These are phyloP conservation scores for Phaeosphaeriaceae sp. DNA, from an alignment of 2,329 filamentous ascomycete species.

Conservation along the genomic window DNA sequence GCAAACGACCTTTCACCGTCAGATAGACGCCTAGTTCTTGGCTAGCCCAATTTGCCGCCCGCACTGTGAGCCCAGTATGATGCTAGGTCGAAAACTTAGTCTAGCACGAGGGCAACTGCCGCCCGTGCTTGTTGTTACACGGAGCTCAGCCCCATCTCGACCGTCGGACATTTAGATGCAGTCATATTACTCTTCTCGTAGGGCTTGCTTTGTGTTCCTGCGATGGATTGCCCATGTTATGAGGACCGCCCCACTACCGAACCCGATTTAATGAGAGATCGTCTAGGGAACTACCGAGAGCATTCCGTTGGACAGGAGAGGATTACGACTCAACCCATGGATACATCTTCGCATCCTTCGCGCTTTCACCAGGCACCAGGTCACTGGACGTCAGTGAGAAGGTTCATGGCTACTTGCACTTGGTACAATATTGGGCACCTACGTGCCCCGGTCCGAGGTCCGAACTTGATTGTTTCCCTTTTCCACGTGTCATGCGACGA, in stretches of 20 bases:
- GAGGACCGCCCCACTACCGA: constrained; percentile 5
- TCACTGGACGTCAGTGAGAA: neutral
- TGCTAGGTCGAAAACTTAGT: constrained; percentile 19
- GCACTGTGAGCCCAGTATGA: constrained; percentile 15
- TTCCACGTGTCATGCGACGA: constrained; percentile 7
- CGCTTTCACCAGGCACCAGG: neutral
- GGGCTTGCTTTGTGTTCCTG: neutral
- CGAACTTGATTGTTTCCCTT: constrained; percentile 1
- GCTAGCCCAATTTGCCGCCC: constrained; percentile 28
- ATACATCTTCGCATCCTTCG: neutral
- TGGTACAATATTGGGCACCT: neutral
- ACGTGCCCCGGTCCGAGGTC: constrained; percentile 3
- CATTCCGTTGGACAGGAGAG: neutral
- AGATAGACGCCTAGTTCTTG: constrained; percentile 18
- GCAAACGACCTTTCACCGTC: constrained; percentile 22
- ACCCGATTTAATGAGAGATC: neutral
- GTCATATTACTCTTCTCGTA: constrained; percentile 21
- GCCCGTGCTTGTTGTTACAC: constrained; percentile 27
- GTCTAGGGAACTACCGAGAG: neutral
- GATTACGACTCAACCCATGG: neutral
- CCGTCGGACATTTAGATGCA: constrained; percentile 28
- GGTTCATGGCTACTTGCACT: neutral
- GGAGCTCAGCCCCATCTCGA: constrained; percentile 23
- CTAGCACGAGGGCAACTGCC: constrained; percentile 31
- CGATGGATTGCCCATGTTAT: neutral